Evolutionary conservation across 164 flowering plant species (phyloP).

Genomic region (Berberis thunbergii): DNA sequence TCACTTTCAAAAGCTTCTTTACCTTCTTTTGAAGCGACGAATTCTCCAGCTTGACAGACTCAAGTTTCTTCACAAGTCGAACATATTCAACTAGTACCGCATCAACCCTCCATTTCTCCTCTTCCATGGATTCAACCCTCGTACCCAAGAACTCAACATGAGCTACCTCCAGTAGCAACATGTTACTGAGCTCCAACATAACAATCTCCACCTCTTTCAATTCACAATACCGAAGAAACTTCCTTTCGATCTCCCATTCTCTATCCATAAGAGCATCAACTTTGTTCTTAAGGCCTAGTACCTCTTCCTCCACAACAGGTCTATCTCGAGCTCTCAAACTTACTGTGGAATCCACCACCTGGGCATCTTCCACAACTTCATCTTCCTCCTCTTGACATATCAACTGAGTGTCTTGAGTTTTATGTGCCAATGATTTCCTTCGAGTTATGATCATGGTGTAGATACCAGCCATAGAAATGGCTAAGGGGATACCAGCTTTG

Average conservation of each 20-base stretch:
- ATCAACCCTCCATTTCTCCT: slow-evolving; percentile 27
- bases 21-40: slow-evolving; percentile 31
- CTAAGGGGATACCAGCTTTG: slow-evolving; percentile 55
- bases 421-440: background rate
- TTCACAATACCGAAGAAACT: slow-evolving; percentile 22
- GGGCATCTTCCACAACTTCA: slow-evolving; percentile 5
- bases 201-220: slow-evolving; percentile 41
- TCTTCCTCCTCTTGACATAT: background rate
- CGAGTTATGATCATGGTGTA: slow-evolving; percentile 22
- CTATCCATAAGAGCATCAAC: slow-evolving; percentile 29
- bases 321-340: slow-evolving; percentile 8
- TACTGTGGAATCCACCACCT: slow-evolving; percentile 4
- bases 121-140: slow-evolving; percentile 35
- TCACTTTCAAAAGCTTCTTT: slow-evolving; percentile 32
- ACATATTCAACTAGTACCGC: slow-evolving; percentile 22
- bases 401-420: no score
- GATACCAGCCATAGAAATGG: slow-evolving; percentile 39
- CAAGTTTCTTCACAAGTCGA: slow-evolving; percentile 21
- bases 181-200: slow-evolving; percentile 30
- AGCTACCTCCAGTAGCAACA: slow-evolving; percentile 27
- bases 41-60: slow-evolving; percentile 27
- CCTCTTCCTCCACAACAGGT: slow-evolving; percentile 22
- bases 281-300: slow-evolving; percentile 20
- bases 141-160: slow-evolving; percentile 30
- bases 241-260: slow-evolving; percentile 30